Percentiles rank a stretch among this genome's conserved stretches.
phyloP scores from a whole-genome alignment of 495 filamentous ascomycete species.

The Penicillium pancosmium region DNA sequence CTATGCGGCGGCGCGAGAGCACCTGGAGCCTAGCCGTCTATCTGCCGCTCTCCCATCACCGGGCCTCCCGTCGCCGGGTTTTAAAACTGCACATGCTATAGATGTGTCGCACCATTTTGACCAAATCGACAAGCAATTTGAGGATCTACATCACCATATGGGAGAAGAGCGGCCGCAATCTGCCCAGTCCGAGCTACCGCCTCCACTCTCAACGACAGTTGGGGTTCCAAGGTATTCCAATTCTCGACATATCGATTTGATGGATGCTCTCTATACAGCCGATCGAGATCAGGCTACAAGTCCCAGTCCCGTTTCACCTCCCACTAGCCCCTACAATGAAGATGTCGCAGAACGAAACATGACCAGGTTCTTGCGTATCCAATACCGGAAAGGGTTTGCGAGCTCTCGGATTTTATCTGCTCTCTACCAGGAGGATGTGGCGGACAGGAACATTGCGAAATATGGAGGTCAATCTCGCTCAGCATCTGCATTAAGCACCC shows the following conservation, averaged over 20 bases:
- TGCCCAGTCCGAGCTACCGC: constrained; percentile 29
- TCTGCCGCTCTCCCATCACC: constrained; percentile 17
- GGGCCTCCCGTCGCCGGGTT: constrained; percentile 20
- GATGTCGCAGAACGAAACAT: constrained; percentile 53
- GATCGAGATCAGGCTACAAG: constrained; percentile 32
- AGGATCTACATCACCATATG: constrained; percentile 42
- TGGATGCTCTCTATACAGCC: constrained; percentile 40
- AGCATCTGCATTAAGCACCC: constrained; percentile 26
- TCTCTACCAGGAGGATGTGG: constrained; percentile 48
- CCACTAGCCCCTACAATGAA: constrained; percentile 47
- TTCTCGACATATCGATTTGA: constrained; percentile 44
- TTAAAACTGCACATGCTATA: constrained; percentile 20
- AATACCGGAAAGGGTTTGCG: constrained; percentile 26
- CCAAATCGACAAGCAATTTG: constrained; percentile 45
- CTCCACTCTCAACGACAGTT: constrained; percentile 14
- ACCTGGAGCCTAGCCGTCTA: constrained; percentile 9
- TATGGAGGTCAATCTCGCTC: constrained; percentile 26
- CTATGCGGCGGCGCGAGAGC: constrained; percentile 14
- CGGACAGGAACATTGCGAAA: constrained; percentile 45
- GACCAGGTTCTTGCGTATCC: constrained; percentile 39
- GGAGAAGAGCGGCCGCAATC: constrained; percentile 29
- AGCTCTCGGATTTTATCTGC: constrained; percentile 37
- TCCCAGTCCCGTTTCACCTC: constrained; percentile 27
- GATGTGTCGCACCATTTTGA: constrained; percentile 39
- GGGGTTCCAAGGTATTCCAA: constrained; percentile 18